Evolutionary conservation across 2,329 filamentous ascomycete genomes (phyloP), one percentile per base, ranked within the genome.

Genomic region (Claviceps cyperi): DNA sequence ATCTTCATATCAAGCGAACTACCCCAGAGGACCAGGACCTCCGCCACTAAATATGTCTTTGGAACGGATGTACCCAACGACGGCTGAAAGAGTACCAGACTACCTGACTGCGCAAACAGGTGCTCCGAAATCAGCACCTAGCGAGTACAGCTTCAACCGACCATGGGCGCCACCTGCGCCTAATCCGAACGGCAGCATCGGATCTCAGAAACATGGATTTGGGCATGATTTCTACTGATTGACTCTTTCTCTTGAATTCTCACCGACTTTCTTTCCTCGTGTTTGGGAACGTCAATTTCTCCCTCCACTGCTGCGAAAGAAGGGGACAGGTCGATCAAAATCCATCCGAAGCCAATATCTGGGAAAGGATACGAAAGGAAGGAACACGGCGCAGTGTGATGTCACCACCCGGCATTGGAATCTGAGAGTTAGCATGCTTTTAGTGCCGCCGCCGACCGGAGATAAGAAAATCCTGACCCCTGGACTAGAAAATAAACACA

Each of bases 81-180:
- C 64, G 51, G 52, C 62, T 52, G 58, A 61, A 13, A 62, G 66
- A 32, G 63, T 62, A 7, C 28, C n/a, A 19, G 73, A 77, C 49
- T 77, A 76, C 59, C 69, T 69, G 13, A 71, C 75, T 58, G 68
- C 75, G 2, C 75, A 78, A 57, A 67, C 78, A 65, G 76, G 71
- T 56, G 73, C 75, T 2, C 75, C 75, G 1, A 75, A 77, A 51
- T 69, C 70, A 3, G 70, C 74, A 3, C 65, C 75, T 0, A 70
- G 69, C 48, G 76, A 79, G 49, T 79, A 77, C 55, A 66, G 78
- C 51, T 78, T 78, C 55, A 66, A 68, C 2, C 70, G 72, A 51
- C 69, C 71, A 5, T 67, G 75, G 52, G 69, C 19, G 8, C 19
- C 46, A 36, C 19, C 49, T 14, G 22, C n/a, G 17, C 21, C 49